These are phyloP conservation scores for Aspergillus uvarum DNA, from an alignment of 2,329 filamentous ascomycete genomes.

Conservation along the genomic window DNA sequence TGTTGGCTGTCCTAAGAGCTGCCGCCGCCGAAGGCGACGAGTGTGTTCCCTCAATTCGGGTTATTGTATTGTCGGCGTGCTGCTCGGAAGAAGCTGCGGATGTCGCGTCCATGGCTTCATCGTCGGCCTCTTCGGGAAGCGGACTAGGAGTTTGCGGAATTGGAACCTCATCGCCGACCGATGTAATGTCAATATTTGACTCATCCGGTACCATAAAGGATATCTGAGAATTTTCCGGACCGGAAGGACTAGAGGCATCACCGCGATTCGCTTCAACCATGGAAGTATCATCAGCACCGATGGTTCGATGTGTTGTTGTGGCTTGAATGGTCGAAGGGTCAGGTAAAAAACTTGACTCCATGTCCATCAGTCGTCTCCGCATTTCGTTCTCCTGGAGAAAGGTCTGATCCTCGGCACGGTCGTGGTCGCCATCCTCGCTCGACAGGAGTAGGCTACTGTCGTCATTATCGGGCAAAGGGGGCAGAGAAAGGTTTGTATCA, in stretches of 20 bases:
- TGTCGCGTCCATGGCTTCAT: constrained; percentile 21
- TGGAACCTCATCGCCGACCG: constrained; percentile 19
- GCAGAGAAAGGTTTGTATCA: constrained; percentile 28
- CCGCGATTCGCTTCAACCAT: constrained; percentile 39
- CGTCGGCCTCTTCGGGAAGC: constrained; percentile 17
- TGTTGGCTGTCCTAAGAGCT: constrained; percentile 41
- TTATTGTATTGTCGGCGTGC: constrained; percentile 35
- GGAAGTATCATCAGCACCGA: constrained; percentile 46
- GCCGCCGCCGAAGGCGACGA: constrained; percentile 49
- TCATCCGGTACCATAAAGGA: constrained; percentile 29
- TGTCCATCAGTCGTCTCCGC: constrained; percentile 59
- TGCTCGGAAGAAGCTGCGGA: constrained; percentile 20
- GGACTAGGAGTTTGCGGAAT: constrained; percentile 21
- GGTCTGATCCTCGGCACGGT: constrained; percentile 41
- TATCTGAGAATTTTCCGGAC: constrained; percentile 25
- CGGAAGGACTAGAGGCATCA: constrained; percentile 17
- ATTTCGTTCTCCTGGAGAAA: constrained; percentile 59
- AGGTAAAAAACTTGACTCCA: constrained; percentile 64
- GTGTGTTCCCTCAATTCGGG: constrained; percentile 39
- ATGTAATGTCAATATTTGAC: constrained; percentile 20
- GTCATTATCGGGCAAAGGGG: constrained; percentile 36
- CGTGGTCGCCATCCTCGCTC: constrained; percentile 34
- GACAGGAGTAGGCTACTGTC: constrained; percentile 35
- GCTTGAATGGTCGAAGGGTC: constrained; percentile 51
- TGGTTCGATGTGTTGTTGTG: constrained; percentile 24